Evolutionary conservation across 2,329 filamentous ascomycete genomes (phyloP), one percentile per base, ranked within the genome.

Genomic region (Fusarium temperatum): DNA sequence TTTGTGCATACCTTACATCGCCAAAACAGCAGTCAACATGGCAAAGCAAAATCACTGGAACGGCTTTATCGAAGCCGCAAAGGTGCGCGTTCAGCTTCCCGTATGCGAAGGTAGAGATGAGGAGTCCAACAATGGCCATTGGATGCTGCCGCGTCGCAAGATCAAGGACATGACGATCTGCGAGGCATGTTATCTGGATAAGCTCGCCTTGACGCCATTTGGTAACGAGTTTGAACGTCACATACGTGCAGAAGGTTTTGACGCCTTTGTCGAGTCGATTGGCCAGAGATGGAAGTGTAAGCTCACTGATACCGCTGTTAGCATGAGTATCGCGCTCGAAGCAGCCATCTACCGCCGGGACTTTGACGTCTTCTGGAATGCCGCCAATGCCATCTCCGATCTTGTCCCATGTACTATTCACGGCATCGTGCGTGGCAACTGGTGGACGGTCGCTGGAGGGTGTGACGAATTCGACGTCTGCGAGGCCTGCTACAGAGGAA

Each of bases 101-200:
- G 44, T 38, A 1, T 82, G 82, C 24, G 80, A 83, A 14, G 80
- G 76, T 20, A 70, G 74, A n/a, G 66, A 73, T 1, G 65, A 78
- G 1, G 67, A 71, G 22, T 65, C 76, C 2, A 77, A 75, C 17
- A 70, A 65, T 5, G 68, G 75, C 2, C 76, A 66, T 10, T 83
- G 81, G 81, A 78, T 78, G 35, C 42, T 74, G 1, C 72, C 78
- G 0, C 74, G 77, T 0, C 74, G 71, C 4, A 67, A 55, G 15
- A 76, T 82, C 6, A 66, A 79, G 3, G 69, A 75, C 3, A 48
- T 83, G 48, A 67, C 70, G 8, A 70, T 81, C 1, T 84, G 83
- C 57, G 80, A 83, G 50, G 64, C 79, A 4, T 84, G 82, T 28
- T 83, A 80, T 63, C 63, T 83, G 17, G 82, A 83, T 24, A 79